Evolutionary conservation across 208 protist species (phyloP).

Genomic region (Trypanosoma congolense): DNA sequence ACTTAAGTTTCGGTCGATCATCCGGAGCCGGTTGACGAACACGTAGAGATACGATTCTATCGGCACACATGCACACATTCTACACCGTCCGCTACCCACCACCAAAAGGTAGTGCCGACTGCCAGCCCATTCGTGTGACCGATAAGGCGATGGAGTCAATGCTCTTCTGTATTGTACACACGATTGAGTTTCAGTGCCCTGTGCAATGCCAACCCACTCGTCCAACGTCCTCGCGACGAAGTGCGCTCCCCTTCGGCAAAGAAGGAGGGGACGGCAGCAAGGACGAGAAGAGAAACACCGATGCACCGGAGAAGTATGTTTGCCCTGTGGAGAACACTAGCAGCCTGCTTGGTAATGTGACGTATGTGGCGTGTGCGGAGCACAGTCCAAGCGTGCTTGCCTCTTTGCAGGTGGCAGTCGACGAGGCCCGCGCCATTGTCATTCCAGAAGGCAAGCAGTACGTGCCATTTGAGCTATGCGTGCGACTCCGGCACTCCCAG

Average conservation of each 20-base stretch:
- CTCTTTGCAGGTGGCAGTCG: constrained; percentile 15
- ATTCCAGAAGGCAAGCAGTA: constrained; percentile 23
- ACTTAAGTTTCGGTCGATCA: no score
- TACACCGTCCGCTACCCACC: constrained; percentile 29
- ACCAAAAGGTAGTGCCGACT: constrained; percentile 9
- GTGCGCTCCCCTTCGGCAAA: neutral
- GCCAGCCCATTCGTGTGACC: constrained; percentile 53
- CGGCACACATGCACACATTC: constrained; percentile 24
- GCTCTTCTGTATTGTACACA: constrained; percentile 61
- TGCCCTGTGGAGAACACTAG: constrained; percentile 21
- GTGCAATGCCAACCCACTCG: constrained; percentile 21
- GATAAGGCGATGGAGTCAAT: constrained; percentile 54
- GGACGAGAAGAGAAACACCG: neutral
- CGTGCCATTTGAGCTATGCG: constrained; percentile 24
- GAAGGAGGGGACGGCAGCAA: neutral
- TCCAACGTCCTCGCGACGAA: neutral
- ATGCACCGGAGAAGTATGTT: constrained; percentile 22
- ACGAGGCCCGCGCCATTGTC: constrained; percentile 14
- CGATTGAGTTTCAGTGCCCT: constrained; percentile 69
- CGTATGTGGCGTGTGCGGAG: constrained; percentile 20
- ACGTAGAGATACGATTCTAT: neutral
- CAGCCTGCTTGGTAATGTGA: constrained; percentile 25
- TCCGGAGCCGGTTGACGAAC: neutral
- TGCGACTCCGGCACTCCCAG: constrained; percentile 21
- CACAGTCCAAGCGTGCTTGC: constrained; percentile 22